Evolutionary conservation across 176 grass and related monocot genomes (phyloP), one percentile per base, ranked within the genome.

Genomic region (Eleusine indica): DNA sequence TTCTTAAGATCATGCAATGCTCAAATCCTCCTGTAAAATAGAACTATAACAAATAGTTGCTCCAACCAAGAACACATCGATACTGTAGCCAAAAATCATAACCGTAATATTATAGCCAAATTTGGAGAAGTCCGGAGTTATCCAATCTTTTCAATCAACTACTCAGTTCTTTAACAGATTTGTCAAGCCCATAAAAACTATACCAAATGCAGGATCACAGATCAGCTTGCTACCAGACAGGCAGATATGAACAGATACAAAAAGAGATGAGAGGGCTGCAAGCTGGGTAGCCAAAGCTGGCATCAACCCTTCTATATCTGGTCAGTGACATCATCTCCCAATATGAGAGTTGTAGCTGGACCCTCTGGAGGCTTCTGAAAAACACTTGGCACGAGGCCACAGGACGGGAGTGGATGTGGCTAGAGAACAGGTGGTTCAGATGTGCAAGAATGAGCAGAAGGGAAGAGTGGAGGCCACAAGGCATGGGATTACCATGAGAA

Each of bases 1-100:
- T 53, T 68, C 29, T 11, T 68, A 10, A 35, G 66, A 38, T 15
- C 6, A 19, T 39, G 43, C 18, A 49, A 80, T 39, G 30, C 18
- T 76, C 52, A 53, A 40, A 52, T n/a, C 49, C 10, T 68, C 63
- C 44, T 38, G 3, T 9, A 79, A 80, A 79, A 28, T 38, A 80
- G 61, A 53, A 68, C 32, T 46, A 66, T 66, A 79, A 64, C 40
- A 64, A 30, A 1, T 17, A 16, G 1, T 52, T 52, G 15, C 49
- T 52, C 2, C 15, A 52, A 52, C 49, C 49, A 17, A 14, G 2
- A 52, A 32, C 7, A 65, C 21, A 78, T 35, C 35, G 2, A 35
- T 68, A 68, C 15, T 39, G 15, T 40, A 39, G 32, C 16, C 14
- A 18, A 68, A 68, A 68, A 68, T 68, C 16, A 68, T 40, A 40